Evolutionary conservation across 441 rosid genomes (phyloP), one percentile per base, ranked within the genome.

Genomic region (Biscutella laevigata): DNA sequence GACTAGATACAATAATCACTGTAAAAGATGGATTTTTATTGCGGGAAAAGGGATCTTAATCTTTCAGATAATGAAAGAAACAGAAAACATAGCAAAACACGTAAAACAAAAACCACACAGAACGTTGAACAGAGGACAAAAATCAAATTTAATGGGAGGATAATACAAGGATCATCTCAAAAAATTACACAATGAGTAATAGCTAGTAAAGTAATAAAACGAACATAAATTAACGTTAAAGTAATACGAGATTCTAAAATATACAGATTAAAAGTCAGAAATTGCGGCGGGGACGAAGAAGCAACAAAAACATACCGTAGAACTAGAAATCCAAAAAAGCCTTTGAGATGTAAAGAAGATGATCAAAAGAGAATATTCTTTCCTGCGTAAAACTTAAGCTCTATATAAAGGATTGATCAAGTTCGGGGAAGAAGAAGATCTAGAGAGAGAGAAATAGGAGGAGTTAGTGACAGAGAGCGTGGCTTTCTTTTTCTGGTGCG

Each of bases 391-490:
- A 48, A 30, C 16, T 30, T 7, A 48, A 43, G 43, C 42, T 51
- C 14, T 4, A 5, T n/a, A n/a, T n/a, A 5, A 25, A 3, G 1
- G 0, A 4, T 47, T 22, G 68, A 62, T 36, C 11, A 28, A 38
- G 30, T 14, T 57, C 9, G n/a, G 7, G 28, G 17, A 43, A 11
- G 46, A 29, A 3, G 52, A 57, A 14, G 61, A 59, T 53, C 21
- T 65, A 57, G 60, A 42, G 53, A 48, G 49, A 33, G 38, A 49
- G 53, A 56, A 38, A 46, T 53, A 51, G 37, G n/a, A n/a, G 32
- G 34, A 53, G 63, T 19, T 41, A 57, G 65, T 35, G 70, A 65
- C 61, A 58, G 71, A 59, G 71, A 59, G 71, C 61, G 71, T 53
- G 58, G 44, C 44, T 47, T 53, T 59, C 54, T 58, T 66, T 66